Conservation (phyloP, 345 rosid species). For the Kandelia obovata region DNA sequence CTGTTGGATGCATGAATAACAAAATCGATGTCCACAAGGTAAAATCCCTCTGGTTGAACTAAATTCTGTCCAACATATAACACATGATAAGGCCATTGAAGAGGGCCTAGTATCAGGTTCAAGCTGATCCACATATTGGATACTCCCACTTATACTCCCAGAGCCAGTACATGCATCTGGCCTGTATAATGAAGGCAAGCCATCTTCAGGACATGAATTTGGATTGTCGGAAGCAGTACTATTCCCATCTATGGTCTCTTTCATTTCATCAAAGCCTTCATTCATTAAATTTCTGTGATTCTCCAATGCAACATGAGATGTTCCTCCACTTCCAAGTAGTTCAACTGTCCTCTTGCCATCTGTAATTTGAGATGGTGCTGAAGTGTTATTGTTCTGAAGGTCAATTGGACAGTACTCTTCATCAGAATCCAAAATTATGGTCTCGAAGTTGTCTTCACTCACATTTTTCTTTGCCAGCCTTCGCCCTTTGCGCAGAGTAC, state of each 20-base stretch:
- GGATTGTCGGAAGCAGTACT: conserved; percentile 15
- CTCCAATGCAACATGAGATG: conserved; percentile 29
- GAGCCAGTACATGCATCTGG: conserved; percentile 22
- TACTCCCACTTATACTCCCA: conserved; percentile 22
- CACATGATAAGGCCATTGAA: conserved; percentile 66
- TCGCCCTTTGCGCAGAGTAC: conserved; percentile 39
- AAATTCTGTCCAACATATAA: conserved; percentile 89
- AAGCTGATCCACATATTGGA: conserved; percentile 22
- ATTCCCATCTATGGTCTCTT: conserved; percentile 33
- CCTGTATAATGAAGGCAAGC: conserved; percentile 8
- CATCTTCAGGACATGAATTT: conserved; percentile 16
- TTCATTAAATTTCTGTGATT: conserved; percentile 17
- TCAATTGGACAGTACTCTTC: conserved; percentile 28
- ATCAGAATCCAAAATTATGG: conserved; percentile 39
- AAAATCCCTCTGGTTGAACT: conserved; percentile 80
- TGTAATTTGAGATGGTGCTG: conserved; percentile 13
- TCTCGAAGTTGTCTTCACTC: conserved; percentile 28
- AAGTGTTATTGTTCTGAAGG: conserved; percentile 1
- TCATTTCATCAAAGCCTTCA: conserved; percentile 37
- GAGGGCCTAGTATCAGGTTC: conserved; percentile 24
- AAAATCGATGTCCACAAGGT: conserved; percentile 94
- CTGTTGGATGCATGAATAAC: conserved; percentile 76
- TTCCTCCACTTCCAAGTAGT: conserved; percentile 33
- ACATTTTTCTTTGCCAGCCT: conserved; percentile 45
- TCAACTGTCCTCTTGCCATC: conserved; percentile 14